These are phyloP conservation scores for Magnaporthales sp. DNA, from an alignment of 2,329 filamentous ascomycete genomes.

Conservation along the genomic window DNA sequence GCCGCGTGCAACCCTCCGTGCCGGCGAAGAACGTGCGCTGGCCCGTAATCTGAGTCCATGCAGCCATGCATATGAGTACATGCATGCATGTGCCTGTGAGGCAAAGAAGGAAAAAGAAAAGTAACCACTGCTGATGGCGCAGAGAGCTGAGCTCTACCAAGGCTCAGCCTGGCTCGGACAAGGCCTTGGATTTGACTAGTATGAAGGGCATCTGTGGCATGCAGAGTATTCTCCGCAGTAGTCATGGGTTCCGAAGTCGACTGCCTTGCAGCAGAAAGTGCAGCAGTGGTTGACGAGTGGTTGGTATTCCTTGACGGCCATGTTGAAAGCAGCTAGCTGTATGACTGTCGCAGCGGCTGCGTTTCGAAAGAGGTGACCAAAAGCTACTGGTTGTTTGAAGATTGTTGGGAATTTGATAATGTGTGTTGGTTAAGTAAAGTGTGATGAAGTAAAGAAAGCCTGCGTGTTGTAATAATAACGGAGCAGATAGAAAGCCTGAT, in stretches of 20 bases:
- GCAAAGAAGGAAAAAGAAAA: background rate
- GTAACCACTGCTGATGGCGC: background rate
- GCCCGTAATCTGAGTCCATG: background rate
- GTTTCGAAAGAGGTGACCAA: background rate
- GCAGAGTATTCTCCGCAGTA: conserved; percentile 32
- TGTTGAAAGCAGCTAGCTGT: conserved; percentile 15
- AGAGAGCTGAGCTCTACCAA: background rate
- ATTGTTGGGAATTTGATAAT: background rate
- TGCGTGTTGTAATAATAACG: background rate
- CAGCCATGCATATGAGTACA: background rate
- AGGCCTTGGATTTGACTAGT: conserved; percentile 9
- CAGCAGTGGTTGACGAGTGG: conserved; percentile 41
- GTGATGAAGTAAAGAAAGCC: background rate
- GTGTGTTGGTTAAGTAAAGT: background rate
- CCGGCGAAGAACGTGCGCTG: background rate
- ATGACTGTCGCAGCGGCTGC: background rate
- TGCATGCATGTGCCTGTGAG: background rate
- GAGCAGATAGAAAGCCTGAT: background rate
- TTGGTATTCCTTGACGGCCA: conserved; percentile 33
- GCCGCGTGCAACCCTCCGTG: background rate
- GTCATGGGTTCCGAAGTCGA: conserved; percentile 41
- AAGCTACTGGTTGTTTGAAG: background rate
- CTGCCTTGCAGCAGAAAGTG: conserved; percentile 41
- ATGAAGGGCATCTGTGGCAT: conserved; percentile 34
- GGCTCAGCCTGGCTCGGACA: background rate